Evolutionary conservation across 73 alveolate genomes (phyloP).

Genomic region (Urostyla sp.): DNA sequence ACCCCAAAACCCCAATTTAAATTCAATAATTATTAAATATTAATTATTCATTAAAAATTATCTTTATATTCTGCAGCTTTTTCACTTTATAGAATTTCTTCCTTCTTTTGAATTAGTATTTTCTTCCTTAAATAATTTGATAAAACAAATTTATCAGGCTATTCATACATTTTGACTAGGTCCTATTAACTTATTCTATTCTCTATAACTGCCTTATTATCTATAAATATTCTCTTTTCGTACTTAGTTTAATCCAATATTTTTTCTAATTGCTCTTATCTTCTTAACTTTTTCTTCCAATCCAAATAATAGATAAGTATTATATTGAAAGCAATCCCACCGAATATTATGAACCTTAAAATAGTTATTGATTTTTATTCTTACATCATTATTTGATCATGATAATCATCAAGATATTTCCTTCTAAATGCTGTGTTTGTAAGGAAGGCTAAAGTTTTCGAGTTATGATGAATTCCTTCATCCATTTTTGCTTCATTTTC

Average conservation of each 20-base stretch:
- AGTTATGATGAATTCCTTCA: conserved; percentile 9
- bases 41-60: too few species aligned
- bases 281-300: background rate
- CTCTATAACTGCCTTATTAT: background rate
- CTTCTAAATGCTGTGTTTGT: conserved; percentile 8
- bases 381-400: conserved; percentile 42
- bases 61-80: too few species aligned
- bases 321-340: conserved; percentile 36
- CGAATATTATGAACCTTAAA: conserved; percentile 28
- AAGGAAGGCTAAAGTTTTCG: conserved; percentile 35
- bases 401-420: conserved; percentile 5
- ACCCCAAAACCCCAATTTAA: too few species aligned
- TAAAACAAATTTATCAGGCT: conserved; percentile 8
- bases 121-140: conserved; percentile 37
- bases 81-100: too few species aligned
- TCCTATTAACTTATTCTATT: background rate
- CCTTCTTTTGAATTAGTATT: conserved; percentile 23
- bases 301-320: conserved; percentile 4
- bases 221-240: background rate
- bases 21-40: too few species aligned
- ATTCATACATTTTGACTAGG: conserved; percentile 7
- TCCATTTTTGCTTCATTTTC: background rate
- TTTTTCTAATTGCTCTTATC: background rate
- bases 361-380: background rate
- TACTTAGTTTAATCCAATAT: conserved; percentile 6